phyloP scores from a whole-genome alignment of 805 yeast genomes.

The Vanderwaltozyma verrucispora region DNA sequence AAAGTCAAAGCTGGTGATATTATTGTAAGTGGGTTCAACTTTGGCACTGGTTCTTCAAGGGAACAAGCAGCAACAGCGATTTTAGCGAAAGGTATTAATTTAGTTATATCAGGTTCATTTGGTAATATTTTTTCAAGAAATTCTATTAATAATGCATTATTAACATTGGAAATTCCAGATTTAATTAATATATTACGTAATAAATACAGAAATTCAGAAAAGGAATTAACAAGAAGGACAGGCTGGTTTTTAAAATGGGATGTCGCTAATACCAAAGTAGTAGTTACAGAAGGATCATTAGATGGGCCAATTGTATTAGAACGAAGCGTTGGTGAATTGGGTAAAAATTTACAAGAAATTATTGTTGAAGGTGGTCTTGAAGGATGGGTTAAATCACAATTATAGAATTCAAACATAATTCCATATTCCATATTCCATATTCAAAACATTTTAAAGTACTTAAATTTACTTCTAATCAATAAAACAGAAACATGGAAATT shows the following conservation, averaged over 20 bases:
- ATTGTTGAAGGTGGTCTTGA: slow-evolving; percentile 96
- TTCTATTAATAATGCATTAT: slow-evolving; percentile 89
- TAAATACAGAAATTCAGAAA: slow-evolving; percentile 40
- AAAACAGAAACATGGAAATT: too few relatives aligned
- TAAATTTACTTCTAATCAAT: too few relatives aligned
- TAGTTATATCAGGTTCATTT: slow-evolving; percentile 94
- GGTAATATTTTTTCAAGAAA: slow-evolving; percentile 95
- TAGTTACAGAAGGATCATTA: slow-evolving; percentile 52
- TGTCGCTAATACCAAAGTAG: slow-evolving; percentile 72
- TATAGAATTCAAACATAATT: too few relatives aligned
- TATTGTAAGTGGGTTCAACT: slow-evolving; percentile 84
- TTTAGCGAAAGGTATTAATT: slow-evolving; percentile 82
- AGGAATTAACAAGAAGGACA: slow-evolving; percentile 85
- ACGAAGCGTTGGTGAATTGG: slow-evolving; percentile 92
- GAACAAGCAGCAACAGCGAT: slow-evolving; percentile 99
- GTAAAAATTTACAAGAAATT: slow-evolving; percentile 91
- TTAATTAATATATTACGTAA: slow-evolving; percentile 69
- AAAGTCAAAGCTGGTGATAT: slow-evolving; percentile 86
- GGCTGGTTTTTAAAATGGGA: slow-evolving; percentile 93
- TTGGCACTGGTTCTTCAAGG: slow-evolving; percentile 97
- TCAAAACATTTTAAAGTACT: too few relatives aligned
- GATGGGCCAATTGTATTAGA: slow-evolving; percentile 49
- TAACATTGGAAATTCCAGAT: slow-evolving; percentile 89
- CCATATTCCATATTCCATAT: too few relatives aligned
- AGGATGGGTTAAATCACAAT: slow-evolving; percentile 88